These are phyloP conservation scores for Pleurotus ostreatus DNA, from an alignment of 768 basidiomycete genomes.

Conservation along the genomic window DNA sequence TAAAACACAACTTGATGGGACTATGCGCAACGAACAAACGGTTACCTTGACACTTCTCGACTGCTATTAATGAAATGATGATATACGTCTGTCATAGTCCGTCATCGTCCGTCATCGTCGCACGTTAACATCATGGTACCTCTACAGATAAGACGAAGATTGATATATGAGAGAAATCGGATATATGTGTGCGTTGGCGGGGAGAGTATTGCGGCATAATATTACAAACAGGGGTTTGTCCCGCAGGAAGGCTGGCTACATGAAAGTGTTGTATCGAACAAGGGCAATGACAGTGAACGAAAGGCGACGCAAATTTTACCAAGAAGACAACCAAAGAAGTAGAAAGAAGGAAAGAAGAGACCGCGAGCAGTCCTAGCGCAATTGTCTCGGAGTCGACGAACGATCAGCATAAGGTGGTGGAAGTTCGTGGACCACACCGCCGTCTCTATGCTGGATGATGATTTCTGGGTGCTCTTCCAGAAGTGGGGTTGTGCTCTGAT, in stretches of 20 bases:
- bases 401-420: conserved; percentile 35
- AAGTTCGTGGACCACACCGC: conserved; percentile 31
- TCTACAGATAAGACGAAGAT: neutral
- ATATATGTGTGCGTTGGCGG: neutral
- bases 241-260: too few species aligned
- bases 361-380: neutral
- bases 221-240: too few species aligned
- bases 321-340: neutral
- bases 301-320: too few species aligned
- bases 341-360: neutral
- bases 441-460: conserved; percentile 37
- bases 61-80: too few species aligned
- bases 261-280: too few species aligned
- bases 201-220: neutral
- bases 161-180: neutral
- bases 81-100: too few species aligned
- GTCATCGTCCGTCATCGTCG: too few species aligned
- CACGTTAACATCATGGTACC: conserved; percentile 7
- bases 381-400: neutral
- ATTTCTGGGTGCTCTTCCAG: conserved; percentile 22
- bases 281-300: too few species aligned
- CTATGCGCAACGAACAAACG: too few species aligned
- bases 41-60: too few species aligned
- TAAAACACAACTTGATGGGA: too few species aligned
- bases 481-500: neutral